Evolutionary conservation across 1,139 yeast genomes (phyloP).

Genomic region (Petasospora fabianii): DNA sequence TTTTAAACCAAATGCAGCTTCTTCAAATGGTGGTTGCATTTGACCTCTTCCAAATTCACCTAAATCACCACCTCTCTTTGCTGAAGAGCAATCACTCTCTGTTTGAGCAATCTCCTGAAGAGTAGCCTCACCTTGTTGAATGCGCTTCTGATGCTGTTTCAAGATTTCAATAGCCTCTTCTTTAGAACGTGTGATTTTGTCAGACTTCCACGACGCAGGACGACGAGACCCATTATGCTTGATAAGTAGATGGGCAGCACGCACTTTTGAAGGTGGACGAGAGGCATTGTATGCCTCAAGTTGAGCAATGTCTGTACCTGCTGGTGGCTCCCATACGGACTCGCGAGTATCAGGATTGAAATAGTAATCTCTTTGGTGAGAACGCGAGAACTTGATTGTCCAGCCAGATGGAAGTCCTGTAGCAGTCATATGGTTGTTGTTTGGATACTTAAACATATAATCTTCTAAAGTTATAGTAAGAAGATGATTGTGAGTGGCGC

Average conservation of each 20-base stretch:
- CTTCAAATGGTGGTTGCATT: conserved; percentile 94
- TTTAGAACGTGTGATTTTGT: conserved; percentile 69
- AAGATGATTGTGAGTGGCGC: too few relatives aligned
- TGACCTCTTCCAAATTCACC: conserved; percentile 86
- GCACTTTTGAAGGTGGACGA: conserved; percentile 50
- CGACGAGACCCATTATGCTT: conserved; percentile 83
- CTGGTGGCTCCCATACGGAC: conserved; percentile 91
- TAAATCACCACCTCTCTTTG: conserved; percentile 84
- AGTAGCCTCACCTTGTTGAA: conserved; percentile 65
- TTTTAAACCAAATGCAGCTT: conserved; percentile 75
- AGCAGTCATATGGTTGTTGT: conserved; percentile 1
- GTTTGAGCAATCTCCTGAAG: conserved; percentile 72
- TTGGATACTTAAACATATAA: too few relatives aligned
- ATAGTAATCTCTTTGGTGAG: conserved; percentile 82
- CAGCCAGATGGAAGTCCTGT: conserved; percentile 86
- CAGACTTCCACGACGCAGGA: conserved; percentile 88
- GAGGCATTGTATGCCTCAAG: conserved; percentile 53
- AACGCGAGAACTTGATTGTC: conserved; percentile 75
- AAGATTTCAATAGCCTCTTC: conserved; percentile 78
- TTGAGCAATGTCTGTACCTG: conserved; percentile 65
- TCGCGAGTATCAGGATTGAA: conserved; percentile 65
- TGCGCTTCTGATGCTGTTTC: conserved; percentile 54
- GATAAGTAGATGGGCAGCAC: conserved; percentile 71
- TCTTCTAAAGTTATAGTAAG: too few relatives aligned
- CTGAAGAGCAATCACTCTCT: conserved; percentile 89